Evolutionary conservation across 2,329 filamentous ascomycete genomes (phyloP).

Genomic region (Aspergillus sp.): DNA sequence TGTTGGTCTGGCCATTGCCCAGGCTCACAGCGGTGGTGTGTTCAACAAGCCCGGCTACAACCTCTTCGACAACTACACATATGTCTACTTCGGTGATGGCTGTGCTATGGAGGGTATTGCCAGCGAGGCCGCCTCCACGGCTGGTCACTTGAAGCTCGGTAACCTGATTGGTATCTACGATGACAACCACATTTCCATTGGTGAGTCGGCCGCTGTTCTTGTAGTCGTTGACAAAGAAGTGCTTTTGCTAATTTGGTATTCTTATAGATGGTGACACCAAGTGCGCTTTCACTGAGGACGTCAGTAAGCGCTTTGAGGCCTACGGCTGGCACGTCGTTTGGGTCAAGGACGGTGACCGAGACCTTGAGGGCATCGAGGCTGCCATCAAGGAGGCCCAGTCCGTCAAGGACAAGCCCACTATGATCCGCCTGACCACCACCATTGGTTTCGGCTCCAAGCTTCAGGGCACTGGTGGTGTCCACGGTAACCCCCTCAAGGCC

Average conservation of each 20-base stretch:
- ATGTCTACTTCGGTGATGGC: conserved; percentile 93
- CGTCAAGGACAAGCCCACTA: conserved; percentile 91
- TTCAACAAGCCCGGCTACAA: conserved; percentile 98
- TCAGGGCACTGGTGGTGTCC: conserved; percentile 91
- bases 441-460: conserved; percentile 95
- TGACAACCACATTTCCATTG: conserved; percentile 94
- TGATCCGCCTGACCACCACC: conserved; percentile 96
- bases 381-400: conserved; percentile 82
- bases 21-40: conserved; percentile 82
- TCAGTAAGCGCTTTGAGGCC: conserved; percentile 88
- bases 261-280: conserved; percentile 84
- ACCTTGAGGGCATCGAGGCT: conserved; percentile 82
- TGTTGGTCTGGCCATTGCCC: conserved; percentile 94
- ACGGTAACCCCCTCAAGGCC: conserved; percentile 92
- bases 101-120: conserved; percentile 99
- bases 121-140: conserved; percentile 84
- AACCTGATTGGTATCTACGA: conserved; percentile 98
- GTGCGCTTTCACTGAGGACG: conserved; percentile 95
- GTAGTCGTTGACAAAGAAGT: not conserved
- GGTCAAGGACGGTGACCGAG: conserved; percentile 84
- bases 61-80: conserved; percentile 95
- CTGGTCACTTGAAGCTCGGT: conserved; percentile 94
- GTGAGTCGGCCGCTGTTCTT: conserved; percentile 41
- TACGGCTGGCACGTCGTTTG: conserved; percentile 93
- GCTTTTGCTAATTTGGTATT: not conserved